These are phyloP conservation scores for Kickxella alabastrina DNA, from an alignment of 192 early-diverging fungal species.

Conservation along the genomic window DNA sequence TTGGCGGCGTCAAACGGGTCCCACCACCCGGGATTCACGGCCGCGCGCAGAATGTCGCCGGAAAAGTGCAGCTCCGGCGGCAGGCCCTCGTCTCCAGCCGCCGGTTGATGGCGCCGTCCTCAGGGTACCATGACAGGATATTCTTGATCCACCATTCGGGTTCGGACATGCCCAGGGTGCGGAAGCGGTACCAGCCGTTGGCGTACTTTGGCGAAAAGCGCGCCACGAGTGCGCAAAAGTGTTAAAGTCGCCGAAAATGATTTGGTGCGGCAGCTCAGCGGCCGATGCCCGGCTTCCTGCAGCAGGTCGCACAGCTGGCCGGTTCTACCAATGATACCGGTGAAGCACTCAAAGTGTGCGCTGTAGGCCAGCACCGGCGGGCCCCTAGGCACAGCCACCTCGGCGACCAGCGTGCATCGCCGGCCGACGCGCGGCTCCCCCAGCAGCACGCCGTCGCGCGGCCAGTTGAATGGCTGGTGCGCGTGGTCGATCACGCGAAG, in stretches of 20 bases:
- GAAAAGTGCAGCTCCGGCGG: slow-evolving; percentile 22
- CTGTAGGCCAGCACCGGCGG: slow-evolving; percentile 65
- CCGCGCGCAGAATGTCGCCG: slow-evolving; percentile 38
- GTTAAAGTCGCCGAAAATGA: slow-evolving; percentile 74
- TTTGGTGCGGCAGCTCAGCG: slow-evolving; percentile 57
- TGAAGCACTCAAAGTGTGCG: slow-evolving; percentile 72
- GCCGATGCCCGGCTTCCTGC: slow-evolving; percentile 52
- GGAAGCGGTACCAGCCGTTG: slow-evolving; percentile 62
- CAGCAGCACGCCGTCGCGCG: slow-evolving; percentile 54
- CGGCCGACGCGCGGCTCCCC: slow-evolving; percentile 65
- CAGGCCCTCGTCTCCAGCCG: slow-evolving; percentile 14
- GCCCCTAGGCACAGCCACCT: slow-evolving; percentile 47
- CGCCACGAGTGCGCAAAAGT: slow-evolving; percentile 75
- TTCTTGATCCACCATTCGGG: slow-evolving; percentile 67
- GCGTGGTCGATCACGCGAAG: slow-evolving; percentile 62
- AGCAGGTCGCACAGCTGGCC: slow-evolving; percentile 68
- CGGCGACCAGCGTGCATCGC: slow-evolving; percentile 60
- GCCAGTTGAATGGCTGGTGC: slow-evolving; percentile 71
- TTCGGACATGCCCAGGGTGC: slow-evolving; percentile 61
- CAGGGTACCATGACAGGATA: slow-evolving; percentile 53
- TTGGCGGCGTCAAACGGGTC: slow-evolving; percentile 63
- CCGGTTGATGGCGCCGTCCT: slow-evolving; percentile 29
- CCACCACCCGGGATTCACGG: slow-evolving; percentile 71
- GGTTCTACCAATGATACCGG: slow-evolving; percentile 66
- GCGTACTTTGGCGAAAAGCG: slow-evolving; percentile 62